Base-by-base conservation (phyloP, 495 filamentous ascomycete genomes). In the Darksidea phi region DNA sequence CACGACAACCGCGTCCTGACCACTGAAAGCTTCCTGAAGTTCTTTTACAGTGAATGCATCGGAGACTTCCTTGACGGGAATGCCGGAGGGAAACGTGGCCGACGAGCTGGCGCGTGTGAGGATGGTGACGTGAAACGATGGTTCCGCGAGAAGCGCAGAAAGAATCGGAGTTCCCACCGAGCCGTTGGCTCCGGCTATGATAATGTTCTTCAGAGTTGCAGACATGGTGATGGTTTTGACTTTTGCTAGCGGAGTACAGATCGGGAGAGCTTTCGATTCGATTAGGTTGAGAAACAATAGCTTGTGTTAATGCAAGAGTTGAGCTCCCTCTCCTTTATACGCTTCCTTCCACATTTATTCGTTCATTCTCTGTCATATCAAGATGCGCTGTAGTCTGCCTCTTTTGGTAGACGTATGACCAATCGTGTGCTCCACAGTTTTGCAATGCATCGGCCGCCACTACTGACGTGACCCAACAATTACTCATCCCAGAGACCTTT, bases 1-100 rank as follows among this genome's bases (percentile, higher is more conserved):
- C 12, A 72, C 73, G 54, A 83, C 68, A 20, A 82, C 68, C 1
- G 73, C 79, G 67, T 83, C 79, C 61, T 79, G 73, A 50, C 76
- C 75, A 52, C 72, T 64, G 53, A 83, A 74, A 8, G 75, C 74
- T 0, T 52, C 38, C 37, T 67, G 53, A 7, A 82, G 69, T 41
- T 67, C 74, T 13, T 80, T 78, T 51, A 80, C 78, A 0, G 85
- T 86, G 67, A 85, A 84, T 66, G 80, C 78, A 74, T 83, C 84
- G 71, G 74, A 76, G 78, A 86, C 66, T 48, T 75, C 61, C 2
- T 60, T 74, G 46, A 76, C 68, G 25, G 68, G 49, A 26, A 66
- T 47, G 37, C 41, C 55, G n/a, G 69, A 12, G 0, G 77, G 73
- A 61, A 78, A 78, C n/a, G 54, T 71, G 8, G 75, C 65, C n/a